Conservation (phyloP, 208 protist genomes). For the Acanthamoeba pearcei region DNA sequence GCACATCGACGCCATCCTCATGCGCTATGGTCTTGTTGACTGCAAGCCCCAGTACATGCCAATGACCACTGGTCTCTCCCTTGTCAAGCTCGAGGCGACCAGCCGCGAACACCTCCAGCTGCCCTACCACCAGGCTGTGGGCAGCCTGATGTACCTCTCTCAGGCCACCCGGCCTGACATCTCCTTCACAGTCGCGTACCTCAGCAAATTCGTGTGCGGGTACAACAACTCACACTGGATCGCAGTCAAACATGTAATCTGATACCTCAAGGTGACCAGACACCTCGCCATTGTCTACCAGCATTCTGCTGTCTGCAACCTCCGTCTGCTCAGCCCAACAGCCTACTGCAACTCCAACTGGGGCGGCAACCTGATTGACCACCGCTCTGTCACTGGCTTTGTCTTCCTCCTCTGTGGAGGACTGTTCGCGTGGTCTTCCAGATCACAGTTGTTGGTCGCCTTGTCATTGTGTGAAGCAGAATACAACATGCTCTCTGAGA, state of each 20-base stretch:
- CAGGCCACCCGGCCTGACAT: neutral
- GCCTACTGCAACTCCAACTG: neutral
- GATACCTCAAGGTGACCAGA: too few species aligned
- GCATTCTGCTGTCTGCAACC: too few species aligned
- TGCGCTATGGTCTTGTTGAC: neutral
- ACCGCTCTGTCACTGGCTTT: too few species aligned
- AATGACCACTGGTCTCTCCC: neutral
- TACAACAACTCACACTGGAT: neutral
- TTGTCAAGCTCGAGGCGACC: neutral
- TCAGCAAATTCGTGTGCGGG: neutral
- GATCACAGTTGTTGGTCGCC: too few species aligned
- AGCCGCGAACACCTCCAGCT: neutral
- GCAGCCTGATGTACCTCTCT: neutral
- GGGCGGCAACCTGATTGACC: neutral
- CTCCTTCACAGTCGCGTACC: neutral
- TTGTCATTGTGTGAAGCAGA: too few species aligned
- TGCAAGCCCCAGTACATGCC: neutral
- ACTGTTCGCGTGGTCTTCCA: too few species aligned
- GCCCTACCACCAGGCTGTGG: neutral
- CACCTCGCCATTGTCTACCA: neutral
- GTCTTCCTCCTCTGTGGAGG: too few species aligned
- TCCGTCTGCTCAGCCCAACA: neutral
- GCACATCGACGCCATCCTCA: neutral
- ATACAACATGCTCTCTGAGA: neutral
- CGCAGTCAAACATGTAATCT: neutral